A percentile compares a stretch with the other conserved stretches of the same genome.
Conservation (phyloP, 2,329 filamentous ascomycete genomes). For the Venturia pyrina region DNA sequence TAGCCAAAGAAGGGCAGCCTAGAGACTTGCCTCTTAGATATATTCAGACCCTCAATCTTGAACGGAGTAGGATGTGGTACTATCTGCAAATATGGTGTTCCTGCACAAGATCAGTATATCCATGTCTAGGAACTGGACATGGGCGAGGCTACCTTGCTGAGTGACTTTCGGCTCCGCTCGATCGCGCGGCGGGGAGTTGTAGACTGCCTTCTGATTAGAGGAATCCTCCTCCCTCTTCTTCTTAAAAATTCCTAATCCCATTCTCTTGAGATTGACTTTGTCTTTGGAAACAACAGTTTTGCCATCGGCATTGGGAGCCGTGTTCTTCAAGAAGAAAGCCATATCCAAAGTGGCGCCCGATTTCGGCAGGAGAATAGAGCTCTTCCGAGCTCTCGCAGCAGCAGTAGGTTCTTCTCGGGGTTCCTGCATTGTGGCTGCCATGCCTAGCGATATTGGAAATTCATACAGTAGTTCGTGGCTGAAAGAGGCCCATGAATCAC, state of each 20-base stretch:
- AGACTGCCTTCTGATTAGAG: neutral
- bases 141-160: neutral
- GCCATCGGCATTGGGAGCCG: conserved; percentile 20
- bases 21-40: neutral
- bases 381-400: neutral
- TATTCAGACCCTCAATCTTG: neutral
- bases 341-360: conserved; percentile 21
- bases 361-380: conserved; percentile 14
- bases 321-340: conserved; percentile 29
- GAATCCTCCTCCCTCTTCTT: conserved; percentile 6
- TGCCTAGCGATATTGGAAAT: neutral
- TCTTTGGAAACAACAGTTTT: neutral
- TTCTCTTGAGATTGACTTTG: neutral
- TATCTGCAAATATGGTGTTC: conserved; percentile 18
- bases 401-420: neutral
- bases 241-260: conserved; percentile 8
- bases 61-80: conserved; percentile 10
- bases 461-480: conserved; percentile 2
- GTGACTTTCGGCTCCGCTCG: conserved; percentile 7
- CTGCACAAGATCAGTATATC: conserved; percentile 8
- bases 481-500: conserved; percentile 1
- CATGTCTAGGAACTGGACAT: neutral
- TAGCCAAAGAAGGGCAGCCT: neutral
- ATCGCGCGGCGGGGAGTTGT: neutral
- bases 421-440: conserved; percentile 1